Evolutionary conservation across 2,329 filamentous ascomycete species (phyloP).

Genomic region (Penicillium sp.): DNA sequence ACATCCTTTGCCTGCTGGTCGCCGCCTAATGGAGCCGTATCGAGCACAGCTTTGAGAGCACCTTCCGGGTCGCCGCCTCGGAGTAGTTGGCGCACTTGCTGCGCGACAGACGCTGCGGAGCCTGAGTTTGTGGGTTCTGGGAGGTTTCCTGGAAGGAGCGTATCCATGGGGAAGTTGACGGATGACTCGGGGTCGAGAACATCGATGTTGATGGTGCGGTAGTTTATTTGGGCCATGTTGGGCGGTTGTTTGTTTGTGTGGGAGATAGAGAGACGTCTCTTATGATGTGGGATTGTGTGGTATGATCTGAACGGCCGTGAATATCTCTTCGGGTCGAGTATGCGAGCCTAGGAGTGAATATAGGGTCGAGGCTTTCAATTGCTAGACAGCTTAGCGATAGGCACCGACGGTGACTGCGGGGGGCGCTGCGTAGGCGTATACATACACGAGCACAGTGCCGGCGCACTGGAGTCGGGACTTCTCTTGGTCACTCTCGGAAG

Average conservation of each 20-base stretch:
- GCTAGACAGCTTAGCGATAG: conserved; percentile 9
- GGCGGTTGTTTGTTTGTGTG: neutral
- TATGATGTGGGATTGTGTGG: neutral
- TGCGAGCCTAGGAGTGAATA: neutral
- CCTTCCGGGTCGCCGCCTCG: conserved; percentile 83
- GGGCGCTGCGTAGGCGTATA: neutral
- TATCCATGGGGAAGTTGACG: conserved; percentile 83
- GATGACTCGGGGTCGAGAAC: conserved; percentile 84
- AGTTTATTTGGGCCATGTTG: conserved; percentile 52
- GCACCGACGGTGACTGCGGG: conserved; percentile 6
- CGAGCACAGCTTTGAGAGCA: conserved; percentile 76
- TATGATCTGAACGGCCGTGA: neutral
- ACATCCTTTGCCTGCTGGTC: conserved; percentile 64
- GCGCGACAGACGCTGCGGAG: conserved; percentile 72
- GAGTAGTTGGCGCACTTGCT: conserved; percentile 82
- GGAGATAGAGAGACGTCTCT: neutral
- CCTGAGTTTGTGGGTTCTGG: conserved; percentile 67
- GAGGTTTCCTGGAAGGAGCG: conserved; percentile 70
- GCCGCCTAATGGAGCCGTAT: conserved; percentile 69
- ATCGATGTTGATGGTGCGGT: conserved; percentile 92
- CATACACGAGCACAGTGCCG: neutral
- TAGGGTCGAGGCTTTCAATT: neutral
- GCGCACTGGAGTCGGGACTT: neutral
- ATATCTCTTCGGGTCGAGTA: neutral
- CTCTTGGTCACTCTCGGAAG: neutral